These are phyloP conservation scores for Wickerhamomyces sp. DNA, from an alignment of 1,139 yeast genomes.

Conservation along the genomic window DNA sequence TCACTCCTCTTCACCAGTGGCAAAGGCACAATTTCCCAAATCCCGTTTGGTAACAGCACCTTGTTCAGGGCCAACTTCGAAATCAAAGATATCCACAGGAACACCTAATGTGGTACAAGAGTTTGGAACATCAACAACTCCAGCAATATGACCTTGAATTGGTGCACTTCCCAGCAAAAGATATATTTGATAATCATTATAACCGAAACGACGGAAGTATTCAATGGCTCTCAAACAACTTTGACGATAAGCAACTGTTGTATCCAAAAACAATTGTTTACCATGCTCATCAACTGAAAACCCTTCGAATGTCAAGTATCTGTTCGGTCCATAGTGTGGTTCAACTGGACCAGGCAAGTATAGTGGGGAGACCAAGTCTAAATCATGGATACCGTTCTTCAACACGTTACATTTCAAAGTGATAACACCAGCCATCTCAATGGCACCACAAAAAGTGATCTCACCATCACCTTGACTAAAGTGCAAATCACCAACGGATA, in stretches of 20 bases:
- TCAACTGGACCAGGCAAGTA: slow-evolving; percentile 44
- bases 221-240: slow-evolving; percentile 45
- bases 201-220: slow-evolving; percentile 42
- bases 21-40: slow-evolving; percentile 37
- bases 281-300: slow-evolving; percentile 44
- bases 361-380: slow-evolving; percentile 40
- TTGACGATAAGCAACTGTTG: slow-evolving; percentile 45
- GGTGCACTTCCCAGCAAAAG: slow-evolving; percentile 42
- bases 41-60: slow-evolving; percentile 23
- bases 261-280: slow-evolving; percentile 37
- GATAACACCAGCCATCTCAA: slow-evolving; percentile 46
- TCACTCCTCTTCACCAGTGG: slow-evolving; percentile 24
- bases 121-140: slow-evolving; percentile 47
- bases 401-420: slow-evolving; percentile 36
- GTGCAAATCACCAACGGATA: slow-evolving; percentile 44
- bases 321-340: slow-evolving; percentile 39
- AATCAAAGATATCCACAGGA: slow-evolving; percentile 47
- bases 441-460: slow-evolving; percentile 48
- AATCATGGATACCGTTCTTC: slow-evolving; percentile 36
- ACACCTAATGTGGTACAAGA: slow-evolving; percentile 46
- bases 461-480: slow-evolving; percentile 51
- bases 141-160: slow-evolving; percentile 46
- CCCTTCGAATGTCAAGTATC: slow-evolving; percentile 48
- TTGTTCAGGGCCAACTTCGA: slow-evolving; percentile 40
- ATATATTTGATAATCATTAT: slow-evolving; percentile 45